Conservation (phyloP, 164 flowering plant species). For the Akebia trifoliata region DNA sequence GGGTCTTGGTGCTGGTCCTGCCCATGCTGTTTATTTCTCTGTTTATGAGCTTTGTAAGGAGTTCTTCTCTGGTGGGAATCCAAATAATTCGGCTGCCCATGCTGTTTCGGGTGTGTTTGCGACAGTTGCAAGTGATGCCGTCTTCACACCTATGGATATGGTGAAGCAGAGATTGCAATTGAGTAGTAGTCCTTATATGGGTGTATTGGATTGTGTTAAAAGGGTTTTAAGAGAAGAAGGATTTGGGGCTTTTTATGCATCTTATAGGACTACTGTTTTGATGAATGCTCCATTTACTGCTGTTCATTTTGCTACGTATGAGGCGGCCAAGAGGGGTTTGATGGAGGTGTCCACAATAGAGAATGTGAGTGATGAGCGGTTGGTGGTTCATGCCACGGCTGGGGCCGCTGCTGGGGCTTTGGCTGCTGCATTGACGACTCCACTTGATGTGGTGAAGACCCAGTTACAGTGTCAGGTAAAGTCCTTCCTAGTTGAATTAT, state of each 20-base stretch:
- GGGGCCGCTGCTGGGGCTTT: slow-evolving; percentile 66
- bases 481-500: not conserved
- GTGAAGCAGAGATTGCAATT: slow-evolving; percentile 74
- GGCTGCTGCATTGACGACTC: slow-evolving; percentile 66
- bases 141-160: slow-evolving; percentile 68
- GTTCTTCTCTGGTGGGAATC: slow-evolving; percentile 28
- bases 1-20: slow-evolving; percentile 73
- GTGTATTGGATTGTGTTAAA: slow-evolving; percentile 44
- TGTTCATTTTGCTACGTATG: slow-evolving; percentile 63
- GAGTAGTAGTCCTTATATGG: slow-evolving; percentile 48
- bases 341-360: slow-evolving; percentile 45
- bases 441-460: slow-evolving; percentile 73
- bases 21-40: slow-evolving; percentile 74
- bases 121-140: slow-evolving; percentile 64
- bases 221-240: slow-evolving; percentile 56
- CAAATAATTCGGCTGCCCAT: slow-evolving; percentile 38
- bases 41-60: slow-evolving; percentile 52
- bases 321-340: slow-evolving; percentile 49
- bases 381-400: slow-evolving; percentile 66
- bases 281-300: slow-evolving; percentile 79
- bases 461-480: slow-evolving; percentile 74
- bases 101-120: slow-evolving; percentile 57
- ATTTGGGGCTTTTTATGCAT: slow-evolving; percentile 48
- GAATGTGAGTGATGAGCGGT: slow-evolving; percentile 40
- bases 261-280: slow-evolving; percentile 63